These are phyloP conservation scores for Pseudogymnoascus sp. DNA, from an alignment of 2,329 filamentous ascomycete species.

Conservation along the genomic window DNA sequence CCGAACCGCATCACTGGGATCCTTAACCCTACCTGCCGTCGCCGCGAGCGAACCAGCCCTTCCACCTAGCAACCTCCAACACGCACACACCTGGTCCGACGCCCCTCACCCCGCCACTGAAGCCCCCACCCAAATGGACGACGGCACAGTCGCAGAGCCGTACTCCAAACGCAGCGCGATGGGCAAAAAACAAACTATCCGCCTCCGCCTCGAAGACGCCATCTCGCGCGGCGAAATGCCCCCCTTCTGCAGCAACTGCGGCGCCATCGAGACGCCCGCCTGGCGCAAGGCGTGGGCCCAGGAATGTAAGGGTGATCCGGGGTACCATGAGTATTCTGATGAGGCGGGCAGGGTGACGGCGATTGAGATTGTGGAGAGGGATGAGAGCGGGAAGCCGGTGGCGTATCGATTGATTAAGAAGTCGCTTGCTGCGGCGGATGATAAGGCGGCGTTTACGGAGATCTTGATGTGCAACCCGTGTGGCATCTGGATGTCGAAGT, in stretches of 20 bases:
- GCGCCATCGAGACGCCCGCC: slow-evolving; percentile 89
- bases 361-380: slow-evolving; percentile 60
- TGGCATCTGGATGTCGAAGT: slow-evolving; percentile 90
- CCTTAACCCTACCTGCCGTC: slow-evolving; percentile 31
- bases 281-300: slow-evolving; percentile 94
- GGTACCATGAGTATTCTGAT: slow-evolving; percentile 64
- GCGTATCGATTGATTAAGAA: slow-evolving; percentile 76
- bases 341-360: slow-evolving; percentile 69
- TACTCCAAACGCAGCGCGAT: slow-evolving; percentile 19
- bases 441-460: slow-evolving; percentile 62
- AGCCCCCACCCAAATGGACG: slow-evolving; percentile 22
- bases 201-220: slow-evolving; percentile 54
- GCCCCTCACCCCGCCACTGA: slow-evolving; percentile 39
- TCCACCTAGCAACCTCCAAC: slow-evolving; percentile 34
- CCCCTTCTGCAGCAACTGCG: slow-evolving; percentile 85
- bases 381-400: slow-evolving; percentile 55
- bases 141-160: neutral
- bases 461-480: slow-evolving; percentile 89
- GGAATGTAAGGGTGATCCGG: slow-evolving; percentile 62
- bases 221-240: slow-evolving; percentile 80
- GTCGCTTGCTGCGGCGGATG: slow-evolving; percentile 53
- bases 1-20: slow-evolving; percentile 28
- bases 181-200: slow-evolving; percentile 28
- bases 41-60: slow-evolving; percentile 48
- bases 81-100: slow-evolving; percentile 41